Evolutionary conservation across 768 basidiomycete species (phyloP).

Genomic region (Sporobolomyces phaffii): DNA sequence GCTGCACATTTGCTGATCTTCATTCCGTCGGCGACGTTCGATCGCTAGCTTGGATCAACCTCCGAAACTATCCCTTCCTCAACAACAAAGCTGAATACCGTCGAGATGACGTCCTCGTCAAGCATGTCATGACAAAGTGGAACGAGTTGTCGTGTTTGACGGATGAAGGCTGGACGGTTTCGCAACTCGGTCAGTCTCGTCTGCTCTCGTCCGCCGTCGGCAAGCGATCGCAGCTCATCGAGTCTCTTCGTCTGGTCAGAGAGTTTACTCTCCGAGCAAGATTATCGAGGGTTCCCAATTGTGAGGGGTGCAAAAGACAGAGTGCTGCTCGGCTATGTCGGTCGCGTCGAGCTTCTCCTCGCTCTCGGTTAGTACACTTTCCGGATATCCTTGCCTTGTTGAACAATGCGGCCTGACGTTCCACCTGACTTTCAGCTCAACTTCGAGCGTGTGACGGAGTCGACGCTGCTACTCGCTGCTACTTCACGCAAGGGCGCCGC

Average conservation of each 20-base stretch:
- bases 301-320: conserved; percentile 33
- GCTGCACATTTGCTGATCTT: too few relatives aligned
- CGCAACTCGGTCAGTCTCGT: conserved; percentile 53
- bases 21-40: too few relatives aligned
- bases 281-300: conserved; percentile 40
- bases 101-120: conserved; percentile 31
- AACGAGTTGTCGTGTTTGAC: conserved; percentile 67
- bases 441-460: not conserved
- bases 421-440: not conserved
- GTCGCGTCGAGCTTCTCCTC: conserved; percentile 83
- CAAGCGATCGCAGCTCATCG: too few relatives aligned
- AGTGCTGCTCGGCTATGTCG: conserved; percentile 78
- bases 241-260: too few relatives aligned
- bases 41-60: conserved; percentile 41
- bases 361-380: conserved; percentile 55
- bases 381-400: not conserved
- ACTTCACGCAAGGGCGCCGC: not conserved
- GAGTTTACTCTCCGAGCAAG: conserved; percentile 16
- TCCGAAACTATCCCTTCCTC: conserved; percentile 40
- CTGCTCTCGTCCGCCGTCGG: too few relatives aligned
- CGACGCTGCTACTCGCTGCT: conserved; percentile 6
- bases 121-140: conserved; percentile 37
- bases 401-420: not conserved
- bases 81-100: conserved; percentile 41
- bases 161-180: conserved; percentile 68